Evolutionary conservation across 2,329 filamentous ascomycete species (phyloP).

Genomic region (Trichocomaceae sp.): DNA sequence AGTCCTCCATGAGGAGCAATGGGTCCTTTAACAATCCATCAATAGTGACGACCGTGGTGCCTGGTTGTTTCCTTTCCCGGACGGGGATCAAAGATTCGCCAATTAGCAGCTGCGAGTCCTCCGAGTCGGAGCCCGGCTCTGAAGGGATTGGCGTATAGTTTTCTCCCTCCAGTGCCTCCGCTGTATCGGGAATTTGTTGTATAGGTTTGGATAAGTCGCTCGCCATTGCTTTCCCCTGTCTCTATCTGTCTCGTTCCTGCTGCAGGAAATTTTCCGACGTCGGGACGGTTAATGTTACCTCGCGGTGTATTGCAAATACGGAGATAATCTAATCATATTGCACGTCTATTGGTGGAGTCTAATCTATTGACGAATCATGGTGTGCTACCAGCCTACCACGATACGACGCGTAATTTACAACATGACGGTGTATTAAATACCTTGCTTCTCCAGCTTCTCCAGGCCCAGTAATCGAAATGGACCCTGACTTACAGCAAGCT

Average conservation of each 20-base stretch:
- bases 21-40: conserved; percentile 64
- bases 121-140: conserved; percentile 11
- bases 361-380: background rate
- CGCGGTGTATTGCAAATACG: conserved; percentile 1
- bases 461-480: too few species aligned
- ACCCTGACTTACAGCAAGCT: too few species aligned
- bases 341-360: background rate
- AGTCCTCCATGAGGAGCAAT: conserved; percentile 75
- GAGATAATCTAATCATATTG: background rate
- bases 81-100: conserved; percentile 52
- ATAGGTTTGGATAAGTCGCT: background rate
- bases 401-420: background rate
- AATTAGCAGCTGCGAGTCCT: conserved; percentile 35
- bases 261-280: background rate
- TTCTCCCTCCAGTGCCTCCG: background rate
- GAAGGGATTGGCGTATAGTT: conserved; percentile 14
- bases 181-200: background rate
- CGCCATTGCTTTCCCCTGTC: background rate
- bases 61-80: conserved; percentile 47
- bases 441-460: too few species aligned
- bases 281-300: background rate
- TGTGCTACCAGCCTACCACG: background rate
- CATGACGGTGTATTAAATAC: too few species aligned
- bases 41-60: conserved; percentile 55
- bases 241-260: background rate